Evolutionary conservation across 164 flowering plant species (phyloP).

Genomic region (Buxus sempervirens): DNA sequence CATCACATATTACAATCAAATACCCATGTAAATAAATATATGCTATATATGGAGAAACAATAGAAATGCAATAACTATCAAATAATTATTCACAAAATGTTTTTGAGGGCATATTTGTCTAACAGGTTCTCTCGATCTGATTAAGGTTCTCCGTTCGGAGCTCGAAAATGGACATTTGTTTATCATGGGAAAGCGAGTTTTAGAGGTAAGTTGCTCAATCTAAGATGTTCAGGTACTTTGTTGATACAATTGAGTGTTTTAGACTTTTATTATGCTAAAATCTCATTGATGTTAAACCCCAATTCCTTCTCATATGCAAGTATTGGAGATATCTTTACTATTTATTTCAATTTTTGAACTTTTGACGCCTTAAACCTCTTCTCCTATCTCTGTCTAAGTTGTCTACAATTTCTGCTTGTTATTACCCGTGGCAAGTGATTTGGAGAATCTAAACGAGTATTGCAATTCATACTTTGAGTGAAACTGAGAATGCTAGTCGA

Average conservation of each 20-base stretch:
- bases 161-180: constrained; percentile 43
- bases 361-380: background rate
- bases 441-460: background rate
- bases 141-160: constrained; percentile 58
- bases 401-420: background rate
- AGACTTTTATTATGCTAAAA: background rate
- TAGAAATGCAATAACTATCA: no score
- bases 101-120: no score
- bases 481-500: background rate
- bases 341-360: background rate
- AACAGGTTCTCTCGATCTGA: constrained; percentile 82
- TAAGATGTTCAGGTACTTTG: constrained; percentile 32
- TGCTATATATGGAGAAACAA: no score
- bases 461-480: background rate
- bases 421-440: background rate
- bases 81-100: no score
- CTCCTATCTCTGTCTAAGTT: background rate
- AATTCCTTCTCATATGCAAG: no score
- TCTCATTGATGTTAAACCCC: background rate
- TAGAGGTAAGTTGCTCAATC: constrained; percentile 73
- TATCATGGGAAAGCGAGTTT: constrained; percentile 61
- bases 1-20: no score
- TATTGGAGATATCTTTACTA: background rate
- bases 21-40: no score
- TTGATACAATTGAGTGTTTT: background rate